These are phyloP conservation scores for Asterophora lycoperdoides DNA, from an alignment of 768 basidiomycete species.

Conservation along the genomic window DNA sequence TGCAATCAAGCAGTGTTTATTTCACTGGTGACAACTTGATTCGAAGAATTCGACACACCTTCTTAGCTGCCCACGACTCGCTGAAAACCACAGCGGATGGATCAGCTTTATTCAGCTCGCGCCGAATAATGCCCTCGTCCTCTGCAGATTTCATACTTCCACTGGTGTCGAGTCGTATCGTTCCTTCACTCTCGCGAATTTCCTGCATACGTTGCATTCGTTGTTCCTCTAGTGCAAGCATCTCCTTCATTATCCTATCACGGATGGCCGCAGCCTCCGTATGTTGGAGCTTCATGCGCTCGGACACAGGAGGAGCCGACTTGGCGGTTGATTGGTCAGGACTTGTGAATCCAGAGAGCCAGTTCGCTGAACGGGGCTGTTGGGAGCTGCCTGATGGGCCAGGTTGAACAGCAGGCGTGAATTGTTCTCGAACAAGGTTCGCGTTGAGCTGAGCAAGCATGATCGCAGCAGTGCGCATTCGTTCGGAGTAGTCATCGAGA, in stretches of 20 bases:
- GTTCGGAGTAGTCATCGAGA: conserved; percentile 95
- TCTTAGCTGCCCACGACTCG: conserved; percentile 93
- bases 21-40: not conserved
- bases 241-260: conserved; percentile 97
- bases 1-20: conserved; percentile 20
- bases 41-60: conserved; percentile 42
- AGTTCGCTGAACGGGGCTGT: conserved; percentile 27
- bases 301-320: conserved; percentile 19
- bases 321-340: conserved; percentile 13
- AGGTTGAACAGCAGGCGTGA: conserved; percentile 19
- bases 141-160: conserved; percentile 65
- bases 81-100: conserved; percentile 95
- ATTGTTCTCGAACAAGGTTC: conserved; percentile 57
- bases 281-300: conserved; percentile 70
- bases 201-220: conserved; percentile 90
- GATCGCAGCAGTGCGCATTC: conserved; percentile 97
- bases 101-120: conserved; percentile 91
- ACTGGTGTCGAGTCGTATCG: conserved; percentile 53
- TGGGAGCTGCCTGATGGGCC: conserved; percentile 7
- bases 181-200: conserved; percentile 60
- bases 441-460: conserved; percentile 97
- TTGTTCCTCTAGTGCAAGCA: conserved; percentile 95
- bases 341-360: conserved; percentile 46
- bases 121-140: conserved; percentile 90
- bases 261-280: conserved; percentile 88